These are phyloP conservation scores for Cutaneotrichosporon sp. DNA, from an alignment of 1,284 basidiomycete genomes.

Conservation along the genomic window DNA sequence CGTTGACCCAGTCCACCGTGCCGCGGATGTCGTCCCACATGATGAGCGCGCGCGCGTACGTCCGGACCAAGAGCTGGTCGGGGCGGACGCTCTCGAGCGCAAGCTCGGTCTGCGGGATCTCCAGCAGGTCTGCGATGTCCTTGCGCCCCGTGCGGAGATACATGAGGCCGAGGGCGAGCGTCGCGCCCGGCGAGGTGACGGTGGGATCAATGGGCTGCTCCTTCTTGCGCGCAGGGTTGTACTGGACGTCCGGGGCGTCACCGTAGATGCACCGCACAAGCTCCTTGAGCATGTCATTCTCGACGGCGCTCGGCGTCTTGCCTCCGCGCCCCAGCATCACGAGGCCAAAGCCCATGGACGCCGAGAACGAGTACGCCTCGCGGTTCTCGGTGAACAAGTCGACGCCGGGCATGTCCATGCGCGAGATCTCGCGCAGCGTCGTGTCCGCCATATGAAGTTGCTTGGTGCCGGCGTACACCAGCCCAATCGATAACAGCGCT, in stretches of 20 bases:
- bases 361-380: conserved; percentile 88
- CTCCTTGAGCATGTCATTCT: conserved; percentile 66
- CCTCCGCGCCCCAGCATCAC: conserved; percentile 90
- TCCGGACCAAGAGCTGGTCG: conserved; percentile 78
- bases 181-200: conserved; percentile 85
- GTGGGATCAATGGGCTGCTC: conserved; percentile 67
- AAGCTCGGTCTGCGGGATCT: conserved; percentile 75
- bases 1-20: conserved; percentile 73
- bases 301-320: conserved; percentile 59
- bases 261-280: conserved; percentile 73
- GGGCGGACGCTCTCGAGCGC: conserved; percentile 84
- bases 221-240: conserved; percentile 12
- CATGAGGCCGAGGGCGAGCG: conserved; percentile 87
- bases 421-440: conserved; percentile 78
- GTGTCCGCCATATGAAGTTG: conserved; percentile 91
- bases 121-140: conserved; percentile 81
- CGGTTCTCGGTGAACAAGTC: conserved; percentile 81
- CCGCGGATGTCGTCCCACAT: conserved; percentile 81
- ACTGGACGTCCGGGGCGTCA: conserved; percentile 51
- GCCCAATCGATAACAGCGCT: conserved; percentile 82
- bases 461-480: conserved; percentile 84
- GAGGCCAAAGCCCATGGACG: conserved; percentile 89
- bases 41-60: conserved; percentile 76
- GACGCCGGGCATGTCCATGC: conserved; percentile 71
- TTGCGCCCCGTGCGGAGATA: conserved; percentile 80